Evolutionary conservation across 1,139 yeast genomes (phyloP), one percentile per base, ranked within the genome.

Genomic region (Pichia cactophila): DNA sequence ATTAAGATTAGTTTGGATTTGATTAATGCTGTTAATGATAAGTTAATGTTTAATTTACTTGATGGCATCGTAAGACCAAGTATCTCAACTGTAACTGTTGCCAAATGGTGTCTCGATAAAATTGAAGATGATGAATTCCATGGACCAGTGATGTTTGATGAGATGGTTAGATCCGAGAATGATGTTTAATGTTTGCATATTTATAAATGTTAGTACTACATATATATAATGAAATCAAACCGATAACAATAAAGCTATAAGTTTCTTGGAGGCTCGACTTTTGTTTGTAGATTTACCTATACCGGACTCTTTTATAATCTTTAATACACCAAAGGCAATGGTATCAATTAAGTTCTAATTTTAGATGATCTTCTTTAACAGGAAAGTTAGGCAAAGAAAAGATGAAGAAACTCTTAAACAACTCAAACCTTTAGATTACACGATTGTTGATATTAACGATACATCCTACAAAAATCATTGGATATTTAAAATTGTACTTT

Each of bases 81-180:
- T 0, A 70, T 86, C 3, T 74, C 87, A 1, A 85, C 88, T 0
- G 86, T 82, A 55, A 70, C 74, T 41, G 95, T 88, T 2, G 87
- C 92, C 0, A 62, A 68, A 44, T 77, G 78, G 43, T 69, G 82
- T 2, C 69, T 81, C 33, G 77, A 80, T 43, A 79, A 78, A 41
- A 66, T 86, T 38, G 73, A 73, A 20, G 80, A 80, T 50, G 62
- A 64, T 0, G 64, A 63, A 2, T 75, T 78, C 54, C 67, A 65
- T 23, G 94, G 92, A 0, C 77, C 82, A 5, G 78, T 86, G 2
- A 59, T 74, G 1, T 64, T 84, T 51, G 84, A 81, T 38, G 80
- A 79, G 43, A 70, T 81, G 60, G 45, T 56, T 5, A 54, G 54
- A 41, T 50, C 50, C 17, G 49, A 49, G 23, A 48, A 48, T 26